Conservation (phyloP, 2,329 filamentous ascomycete species). For the Arthrobotrys pseudoclavata region DNA sequence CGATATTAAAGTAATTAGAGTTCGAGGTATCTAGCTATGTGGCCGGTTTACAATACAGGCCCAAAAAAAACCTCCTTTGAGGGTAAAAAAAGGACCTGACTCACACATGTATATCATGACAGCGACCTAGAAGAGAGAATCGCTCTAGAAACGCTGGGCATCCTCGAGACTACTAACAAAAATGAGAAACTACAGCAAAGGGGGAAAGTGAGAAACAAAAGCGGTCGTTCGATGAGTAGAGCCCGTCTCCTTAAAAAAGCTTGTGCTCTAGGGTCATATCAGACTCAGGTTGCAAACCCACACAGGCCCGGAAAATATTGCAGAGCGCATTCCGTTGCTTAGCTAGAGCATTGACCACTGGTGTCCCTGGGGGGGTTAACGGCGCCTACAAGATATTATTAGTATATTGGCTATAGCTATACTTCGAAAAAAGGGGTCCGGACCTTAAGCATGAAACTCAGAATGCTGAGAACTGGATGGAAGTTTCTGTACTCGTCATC, state of each 20-base stretch:
- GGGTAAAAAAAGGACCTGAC: neutral
- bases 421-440: slow-evolving; percentile 36
- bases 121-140: neutral
- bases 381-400: slow-evolving; percentile 76
- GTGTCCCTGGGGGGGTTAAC: slow-evolving; percentile 91
- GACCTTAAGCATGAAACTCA: slow-evolving; percentile 97
- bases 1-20: neutral
- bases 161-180: neutral
- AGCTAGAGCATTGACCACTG: slow-evolving; percentile 92
- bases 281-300: slow-evolving; percentile 95
- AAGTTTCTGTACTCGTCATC: slow-evolving; percentile 85
- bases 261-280: slow-evolving; percentile 99
- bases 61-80: neutral
- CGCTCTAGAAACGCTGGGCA: neutral
- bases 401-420: slow-evolving; percentile 9
- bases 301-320: slow-evolving; percentile 98
- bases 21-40: neutral
- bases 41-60: neutral
- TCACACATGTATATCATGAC: neutral
- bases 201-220: neutral
- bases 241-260: slow-evolving; percentile 76
- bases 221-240: neutral
- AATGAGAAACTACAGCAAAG: neutral
- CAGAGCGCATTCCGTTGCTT: slow-evolving; percentile 95
- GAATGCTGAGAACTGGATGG: slow-evolving; percentile 94